These are phyloP conservation scores for Globisporangium cylindrosporum DNA, from an alignment of 352 stramenopile species.

Conservation along the genomic window DNA sequence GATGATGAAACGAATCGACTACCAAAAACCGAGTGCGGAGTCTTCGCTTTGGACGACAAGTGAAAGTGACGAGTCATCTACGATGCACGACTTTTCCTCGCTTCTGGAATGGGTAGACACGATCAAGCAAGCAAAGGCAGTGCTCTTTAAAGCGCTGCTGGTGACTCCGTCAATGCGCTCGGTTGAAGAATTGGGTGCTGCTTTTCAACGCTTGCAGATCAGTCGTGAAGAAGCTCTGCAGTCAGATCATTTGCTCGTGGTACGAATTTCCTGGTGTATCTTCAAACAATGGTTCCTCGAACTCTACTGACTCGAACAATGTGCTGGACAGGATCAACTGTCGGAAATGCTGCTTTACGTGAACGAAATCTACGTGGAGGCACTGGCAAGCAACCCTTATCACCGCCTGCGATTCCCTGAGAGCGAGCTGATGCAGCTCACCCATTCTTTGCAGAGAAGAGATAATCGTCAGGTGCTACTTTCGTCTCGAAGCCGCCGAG, in stretches of 20 bases:
- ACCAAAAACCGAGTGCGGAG: background rate
- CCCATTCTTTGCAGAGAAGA: slow-evolving; percentile 24
- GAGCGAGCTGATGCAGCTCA: slow-evolving; percentile 25
- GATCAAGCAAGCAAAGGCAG: slow-evolving; percentile 24
- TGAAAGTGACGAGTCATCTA: slow-evolving; percentile 21
- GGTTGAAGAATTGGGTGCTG: slow-evolving; percentile 23
- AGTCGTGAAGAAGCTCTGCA: slow-evolving; percentile 28
- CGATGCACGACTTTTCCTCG: slow-evolving; percentile 11
- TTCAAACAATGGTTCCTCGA: background rate
- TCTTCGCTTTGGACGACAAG: slow-evolving; percentile 20
- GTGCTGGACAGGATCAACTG: slow-evolving; percentile 28
- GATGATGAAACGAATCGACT: background rate
- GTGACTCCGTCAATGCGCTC: slow-evolving; percentile 31
- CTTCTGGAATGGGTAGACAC: slow-evolving; percentile 31
- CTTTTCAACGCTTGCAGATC: slow-evolving; percentile 20
- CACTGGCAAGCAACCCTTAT: slow-evolving; percentile 45
- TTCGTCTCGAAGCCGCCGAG: slow-evolving; percentile 25
- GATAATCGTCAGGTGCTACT: slow-evolving; percentile 37
- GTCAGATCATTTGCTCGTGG: slow-evolving; percentile 27
- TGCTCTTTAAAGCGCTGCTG: slow-evolving; percentile 25
- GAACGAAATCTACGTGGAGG: slow-evolving; percentile 46
- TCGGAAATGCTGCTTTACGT: slow-evolving; percentile 33
- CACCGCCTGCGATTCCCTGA: slow-evolving; percentile 18
- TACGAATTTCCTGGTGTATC: slow-evolving; percentile 14
- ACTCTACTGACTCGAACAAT: background rate